A percentile compares a stretch with the other conserved stretches of the same genome.
These are phyloP conservation scores for Trichoderma sp. DNA, from an alignment of 2,329 filamentous ascomycete species.

Conservation along the genomic window DNA sequence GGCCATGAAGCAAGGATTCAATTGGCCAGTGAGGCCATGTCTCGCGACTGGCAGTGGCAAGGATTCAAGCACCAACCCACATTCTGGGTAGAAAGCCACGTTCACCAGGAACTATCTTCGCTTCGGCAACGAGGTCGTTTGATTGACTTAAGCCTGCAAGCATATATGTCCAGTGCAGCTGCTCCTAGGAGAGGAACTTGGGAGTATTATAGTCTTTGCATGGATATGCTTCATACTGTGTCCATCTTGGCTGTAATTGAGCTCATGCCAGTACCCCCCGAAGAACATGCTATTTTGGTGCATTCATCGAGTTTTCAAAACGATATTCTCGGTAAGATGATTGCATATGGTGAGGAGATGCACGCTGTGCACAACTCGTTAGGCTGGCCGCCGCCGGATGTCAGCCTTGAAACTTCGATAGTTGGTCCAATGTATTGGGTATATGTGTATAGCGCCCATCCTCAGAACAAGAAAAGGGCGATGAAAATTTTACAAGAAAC, in stretches of 20 bases:
- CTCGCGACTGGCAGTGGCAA: not conserved
- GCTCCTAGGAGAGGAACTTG: not conserved
- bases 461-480: not conserved
- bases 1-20: not conserved
- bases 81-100: not conserved
- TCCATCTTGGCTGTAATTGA: not conserved
- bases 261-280: not conserved
- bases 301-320: not conserved
- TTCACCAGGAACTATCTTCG: not conserved
- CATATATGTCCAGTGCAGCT: not conserved
- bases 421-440: not conserved
- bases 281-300: not conserved
- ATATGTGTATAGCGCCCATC: not conserved
- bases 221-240: not conserved
- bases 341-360: not conserved
- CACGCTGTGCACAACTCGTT: not conserved
- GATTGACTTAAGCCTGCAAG: not conserved
- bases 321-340: not conserved
- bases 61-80: not conserved
- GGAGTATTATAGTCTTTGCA: not conserved
- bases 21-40: not conserved
- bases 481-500: not conserved
- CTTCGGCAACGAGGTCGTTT: not conserved
- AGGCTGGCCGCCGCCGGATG: not conserved
- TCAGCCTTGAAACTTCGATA: not conserved